Evolutionary conservation across 257 asterid species (phyloP), one percentile per base, ranked within the genome.

Genomic region (Solanum gracilifrons): DNA sequence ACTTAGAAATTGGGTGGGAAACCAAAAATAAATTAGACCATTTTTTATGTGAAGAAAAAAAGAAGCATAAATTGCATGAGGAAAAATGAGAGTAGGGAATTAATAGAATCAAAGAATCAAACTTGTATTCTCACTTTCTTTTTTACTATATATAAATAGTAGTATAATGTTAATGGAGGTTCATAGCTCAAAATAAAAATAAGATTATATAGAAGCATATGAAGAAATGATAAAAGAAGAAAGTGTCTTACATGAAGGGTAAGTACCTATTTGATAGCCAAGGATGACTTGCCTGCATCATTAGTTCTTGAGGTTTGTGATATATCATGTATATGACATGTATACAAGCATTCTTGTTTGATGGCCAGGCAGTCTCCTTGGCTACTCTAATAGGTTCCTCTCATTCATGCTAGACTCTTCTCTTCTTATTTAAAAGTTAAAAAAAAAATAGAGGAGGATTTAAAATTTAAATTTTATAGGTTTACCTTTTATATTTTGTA

Each of bases 231-330:
- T 35, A 71, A 86, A 83, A 51, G 88, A 87, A 84, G 90, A 88
- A 86, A 36, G 88, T 13, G 92, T 86, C 90, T 89, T 73, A 64
- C 88, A 91, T 91, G 93, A 87, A 85, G 90, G 62, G 90, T 48
- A 86, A 92, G 93, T 82, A 87, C 62, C 88, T 82, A 29, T 94
- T 92, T 86, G 95, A 92, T 92, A 94, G 95, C 97, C 97, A 92
- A 93, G 94, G 95, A 94, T 94, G 95, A 93, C 94, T 94, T 94
- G 94, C 94, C 94, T 91, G 91, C 92, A 60, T 88, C 87, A 89
- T 72, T 89, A 51, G 0, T 12, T 10, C 7, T 5, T 20, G 58
- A 84, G 58, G 33, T 0, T 86, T 27, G 27, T 16, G 5, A 46
- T 51, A 51, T 51, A 51, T 79, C 33, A 43, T 79, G 66, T 41